Evolutionary conservation across 2,329 filamentous ascomycete genomes (phyloP).

Genomic region (Hypoxylon sp.): DNA sequence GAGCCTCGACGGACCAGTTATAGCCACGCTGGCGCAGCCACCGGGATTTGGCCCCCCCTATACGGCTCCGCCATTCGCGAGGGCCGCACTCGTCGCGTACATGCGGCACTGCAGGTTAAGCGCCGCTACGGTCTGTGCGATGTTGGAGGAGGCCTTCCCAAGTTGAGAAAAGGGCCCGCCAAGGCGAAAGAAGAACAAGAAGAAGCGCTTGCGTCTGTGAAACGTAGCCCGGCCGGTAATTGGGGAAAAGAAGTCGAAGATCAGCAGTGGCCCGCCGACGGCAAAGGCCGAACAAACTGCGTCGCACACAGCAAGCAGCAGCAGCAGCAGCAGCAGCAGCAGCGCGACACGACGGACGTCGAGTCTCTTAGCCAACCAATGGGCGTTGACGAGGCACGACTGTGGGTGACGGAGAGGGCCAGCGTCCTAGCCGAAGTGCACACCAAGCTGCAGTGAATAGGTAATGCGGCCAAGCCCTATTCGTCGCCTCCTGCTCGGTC

Average conservation of each 20-base stretch:
- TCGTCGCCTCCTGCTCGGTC: conserved; percentile 24
- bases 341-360: conserved; percentile 15
- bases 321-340: conserved; percentile 1
- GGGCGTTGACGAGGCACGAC: conserved; percentile 13
- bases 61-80: conserved; percentile 22
- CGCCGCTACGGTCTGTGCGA: conserved; percentile 32
- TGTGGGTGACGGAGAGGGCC: conserved; percentile 25
- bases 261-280: conserved; percentile 25
- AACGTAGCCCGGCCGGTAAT: conserved; percentile 30
- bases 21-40: conserved; percentile 25
- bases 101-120: conserved; percentile 33
- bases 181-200: conserved; percentile 29
- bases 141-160: too few species aligned
- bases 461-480: conserved; percentile 28
- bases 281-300: conserved; percentile 22
- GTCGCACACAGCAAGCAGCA: conserved; percentile 26
- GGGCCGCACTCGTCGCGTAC: conserved; percentile 26
- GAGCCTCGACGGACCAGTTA: conserved; percentile 19
- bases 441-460: conserved; percentile 24
- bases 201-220: conserved; percentile 31
- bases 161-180: conserved; percentile 20
- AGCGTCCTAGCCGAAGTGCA: conserved; percentile 32
- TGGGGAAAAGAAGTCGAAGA: conserved; percentile 27
- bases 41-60: conserved; percentile 13
- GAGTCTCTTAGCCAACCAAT: conserved; percentile 22